phyloP scores from a whole-genome alignment of 2,329 filamentous ascomycete species.

The Cladosporium velox region DNA sequence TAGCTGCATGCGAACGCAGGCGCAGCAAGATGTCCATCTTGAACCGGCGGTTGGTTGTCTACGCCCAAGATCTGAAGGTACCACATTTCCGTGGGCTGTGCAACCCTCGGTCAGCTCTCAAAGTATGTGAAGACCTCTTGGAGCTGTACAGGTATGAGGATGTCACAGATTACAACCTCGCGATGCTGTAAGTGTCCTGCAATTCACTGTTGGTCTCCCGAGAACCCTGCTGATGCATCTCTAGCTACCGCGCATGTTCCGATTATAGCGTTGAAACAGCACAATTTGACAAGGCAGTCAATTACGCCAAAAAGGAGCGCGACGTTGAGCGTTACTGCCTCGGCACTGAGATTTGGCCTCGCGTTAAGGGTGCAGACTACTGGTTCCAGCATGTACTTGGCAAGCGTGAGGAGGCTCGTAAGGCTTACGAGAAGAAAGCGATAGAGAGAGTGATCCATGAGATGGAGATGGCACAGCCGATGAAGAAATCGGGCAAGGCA shows the following conservation, averaged over 20 bases:
- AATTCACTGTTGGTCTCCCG: neutral
- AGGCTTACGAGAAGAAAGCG: no score
- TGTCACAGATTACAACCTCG: neutral
- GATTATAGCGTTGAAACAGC: neutral
- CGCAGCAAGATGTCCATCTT: neutral
- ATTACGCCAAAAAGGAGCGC: neutral
- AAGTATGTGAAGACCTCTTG: neutral
- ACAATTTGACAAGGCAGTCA: neutral
- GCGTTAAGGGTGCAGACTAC: no score
- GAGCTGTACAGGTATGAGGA: neutral
- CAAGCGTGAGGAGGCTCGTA: constrained; percentile 3
- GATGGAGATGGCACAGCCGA: neutral
- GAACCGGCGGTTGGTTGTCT: neutral
- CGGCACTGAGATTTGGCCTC: no score
- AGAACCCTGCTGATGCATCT: neutral
- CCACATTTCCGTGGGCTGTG: neutral
- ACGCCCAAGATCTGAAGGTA: neutral
- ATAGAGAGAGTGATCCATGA: no score
- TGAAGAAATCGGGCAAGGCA: constrained; percentile 19
- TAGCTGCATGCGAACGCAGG: neutral
- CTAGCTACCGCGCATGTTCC: neutral
- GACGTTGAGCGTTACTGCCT: constrained; percentile 33
- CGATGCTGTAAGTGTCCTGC: neutral
- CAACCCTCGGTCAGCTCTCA: neutral
- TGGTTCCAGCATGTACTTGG: constrained; percentile 20